Percentiles rank a stretch among this genome's conserved stretches.
Conservation (phyloP, 1,284 basidiomycete species). For the Tetrapyrgos nigripes region DNA sequence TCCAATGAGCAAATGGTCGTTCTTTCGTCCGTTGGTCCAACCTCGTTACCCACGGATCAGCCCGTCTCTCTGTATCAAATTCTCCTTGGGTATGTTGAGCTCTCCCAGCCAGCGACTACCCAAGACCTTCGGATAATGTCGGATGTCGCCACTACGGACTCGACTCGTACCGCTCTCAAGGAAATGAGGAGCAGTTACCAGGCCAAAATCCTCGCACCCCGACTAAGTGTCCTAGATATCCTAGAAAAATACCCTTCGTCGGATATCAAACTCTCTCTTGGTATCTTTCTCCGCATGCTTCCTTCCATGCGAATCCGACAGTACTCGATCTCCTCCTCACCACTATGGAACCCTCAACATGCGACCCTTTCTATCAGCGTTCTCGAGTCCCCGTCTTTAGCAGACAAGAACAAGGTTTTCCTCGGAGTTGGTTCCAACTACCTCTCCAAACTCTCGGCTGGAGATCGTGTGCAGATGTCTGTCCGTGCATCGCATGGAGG, state of each 20-base stretch:
- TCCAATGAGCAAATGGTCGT: constrained; percentile 48
- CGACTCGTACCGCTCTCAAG: constrained; percentile 25
- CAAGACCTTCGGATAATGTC: constrained; percentile 39
- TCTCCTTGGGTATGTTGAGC: constrained; percentile 52
- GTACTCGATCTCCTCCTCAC: constrained; percentile 61
- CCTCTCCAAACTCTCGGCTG: constrained; percentile 47
- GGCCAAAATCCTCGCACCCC: constrained; percentile 41
- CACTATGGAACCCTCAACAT: constrained; percentile 48
- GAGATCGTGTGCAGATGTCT: constrained; percentile 51
- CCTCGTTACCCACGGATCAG: constrained; percentile 46
- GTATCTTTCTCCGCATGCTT: constrained; percentile 47
- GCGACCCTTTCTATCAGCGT: constrained; percentile 55
- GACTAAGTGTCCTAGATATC: constrained; percentile 51
- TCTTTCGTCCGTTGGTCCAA: constrained; percentile 44
- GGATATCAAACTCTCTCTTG: constrained; percentile 44
- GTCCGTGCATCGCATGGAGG: constrained; percentile 45
- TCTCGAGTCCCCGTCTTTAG: constrained; percentile 41
- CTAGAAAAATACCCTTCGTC: constrained; percentile 44
- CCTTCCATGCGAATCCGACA: constrained; percentile 56
- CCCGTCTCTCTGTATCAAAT: constrained; percentile 43
- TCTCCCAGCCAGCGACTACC: constrained; percentile 50
- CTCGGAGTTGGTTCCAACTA: constrained; percentile 57
- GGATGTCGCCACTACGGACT: constrained; percentile 20
- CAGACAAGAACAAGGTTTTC: constrained; percentile 40
- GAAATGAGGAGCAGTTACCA: constrained; percentile 38